Evolutionary conservation across 2,329 filamentous ascomycete species (phyloP).

Genomic region (Xylaria sp.): DNA sequence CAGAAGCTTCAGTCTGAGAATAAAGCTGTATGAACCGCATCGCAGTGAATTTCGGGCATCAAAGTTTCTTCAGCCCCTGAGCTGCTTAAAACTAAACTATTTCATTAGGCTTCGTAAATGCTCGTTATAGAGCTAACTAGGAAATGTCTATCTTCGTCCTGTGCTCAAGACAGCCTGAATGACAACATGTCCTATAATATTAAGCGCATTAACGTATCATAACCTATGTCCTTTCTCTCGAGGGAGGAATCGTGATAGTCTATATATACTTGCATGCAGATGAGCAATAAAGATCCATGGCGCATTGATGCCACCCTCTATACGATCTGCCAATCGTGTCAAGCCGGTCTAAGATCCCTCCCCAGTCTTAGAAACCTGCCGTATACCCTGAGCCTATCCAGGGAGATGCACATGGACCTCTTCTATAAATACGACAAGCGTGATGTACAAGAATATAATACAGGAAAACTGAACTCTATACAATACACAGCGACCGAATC

Average conservation of each 20-base stretch:
- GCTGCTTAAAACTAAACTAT: no score
- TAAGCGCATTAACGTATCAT: not conserved
- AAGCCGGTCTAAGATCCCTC: not conserved
- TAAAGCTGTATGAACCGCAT: no score
- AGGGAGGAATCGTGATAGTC: not conserved
- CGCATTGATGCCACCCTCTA: not conserved
- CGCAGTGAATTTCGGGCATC: no score
- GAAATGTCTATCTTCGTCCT: not conserved
- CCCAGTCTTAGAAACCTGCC: not conserved
- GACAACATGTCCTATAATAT: not conserved
- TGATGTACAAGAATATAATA: conserved; percentile 28
- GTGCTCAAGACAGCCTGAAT: not conserved
- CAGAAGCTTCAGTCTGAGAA: no score
- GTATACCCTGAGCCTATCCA: not conserved
- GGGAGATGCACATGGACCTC: not conserved
- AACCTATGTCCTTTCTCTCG: not conserved
- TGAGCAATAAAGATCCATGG: not conserved
- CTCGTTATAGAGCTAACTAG: no score
- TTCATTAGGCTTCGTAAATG: no score
- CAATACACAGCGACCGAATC: conserved; percentile 4
- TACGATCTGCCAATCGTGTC: not conserved
- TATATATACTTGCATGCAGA: conserved; percentile 5
- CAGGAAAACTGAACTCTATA: conserved; percentile 14
- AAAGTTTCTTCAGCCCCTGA: no score
- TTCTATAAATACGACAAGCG: conserved; percentile 8